Conservation (phyloP, 2,329 filamentous ascomycete species). For the Penicillium sp. region DNA sequence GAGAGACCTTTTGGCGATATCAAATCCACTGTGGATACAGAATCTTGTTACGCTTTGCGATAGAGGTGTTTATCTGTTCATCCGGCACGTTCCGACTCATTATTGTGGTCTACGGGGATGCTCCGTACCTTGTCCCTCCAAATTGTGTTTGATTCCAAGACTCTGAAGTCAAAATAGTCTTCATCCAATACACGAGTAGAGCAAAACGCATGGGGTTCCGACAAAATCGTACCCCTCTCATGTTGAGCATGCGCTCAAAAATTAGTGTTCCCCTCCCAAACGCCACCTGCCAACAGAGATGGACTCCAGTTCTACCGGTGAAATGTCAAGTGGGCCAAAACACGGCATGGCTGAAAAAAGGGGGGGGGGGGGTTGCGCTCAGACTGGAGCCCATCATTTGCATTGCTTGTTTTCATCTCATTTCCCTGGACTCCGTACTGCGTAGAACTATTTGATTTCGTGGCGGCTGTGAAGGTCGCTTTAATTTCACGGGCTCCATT, state of each 20-base stretch:
- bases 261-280: slow-evolving; percentile 1
- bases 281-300: slow-evolving; percentile 9
- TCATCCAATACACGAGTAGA: neutral
- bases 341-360: slow-evolving; percentile 19
- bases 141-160: neutral
- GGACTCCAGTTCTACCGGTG: slow-evolving; percentile 6
- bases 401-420: slow-evolving; percentile 12
- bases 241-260: slow-evolving; percentile 5
- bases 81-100: slow-evolving; percentile 22
- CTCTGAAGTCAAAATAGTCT: neutral
- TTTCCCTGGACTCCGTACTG: neutral
- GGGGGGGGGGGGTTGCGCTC: slow-evolving; percentile 6
- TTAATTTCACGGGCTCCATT: slow-evolving; percentile 5
- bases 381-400: slow-evolving; percentile 9
- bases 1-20: neutral
- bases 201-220: neutral
- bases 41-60: slow-evolving; percentile 10
- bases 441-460: neutral
- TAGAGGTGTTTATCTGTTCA: slow-evolving; percentile 15
- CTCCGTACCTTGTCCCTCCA: neutral
- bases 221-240: neutral
- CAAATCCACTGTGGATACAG: neutral
- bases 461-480: neutral
- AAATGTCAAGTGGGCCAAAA: slow-evolving; percentile 21
- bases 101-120: neutral